Conservation (phyloP, 2,329 filamentous ascomycete genomes). For the Phyllosticta capitalensis region DNA sequence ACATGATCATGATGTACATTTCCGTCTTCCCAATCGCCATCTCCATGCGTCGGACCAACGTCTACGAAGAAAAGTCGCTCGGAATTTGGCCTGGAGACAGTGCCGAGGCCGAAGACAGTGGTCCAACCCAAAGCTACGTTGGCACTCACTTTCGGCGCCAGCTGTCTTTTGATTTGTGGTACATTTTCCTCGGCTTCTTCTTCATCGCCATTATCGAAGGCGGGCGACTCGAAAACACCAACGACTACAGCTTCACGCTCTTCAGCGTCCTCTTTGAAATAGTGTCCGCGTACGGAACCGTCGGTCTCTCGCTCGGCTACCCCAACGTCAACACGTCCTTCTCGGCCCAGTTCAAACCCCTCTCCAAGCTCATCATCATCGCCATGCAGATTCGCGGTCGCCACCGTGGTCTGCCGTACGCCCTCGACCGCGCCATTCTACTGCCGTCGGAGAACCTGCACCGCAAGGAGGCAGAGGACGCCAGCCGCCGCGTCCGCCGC, state of each 20-base stretch:
- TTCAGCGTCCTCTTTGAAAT: conserved; percentile 38
- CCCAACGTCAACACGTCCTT: conserved; percentile 67
- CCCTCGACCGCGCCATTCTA: conserved; percentile 61
- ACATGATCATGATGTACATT: conserved; percentile 99
- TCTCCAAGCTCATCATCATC: conserved; percentile 58
- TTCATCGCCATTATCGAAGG: conserved; percentile 87
- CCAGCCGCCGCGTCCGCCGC: conserved; percentile 30
- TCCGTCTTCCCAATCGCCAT: conserved; percentile 96
- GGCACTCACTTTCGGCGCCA: conserved; percentile 86
- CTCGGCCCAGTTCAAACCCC: conserved; percentile 65
- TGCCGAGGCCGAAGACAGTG: conserved; percentile 33
- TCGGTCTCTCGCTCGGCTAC: conserved; percentile 83
- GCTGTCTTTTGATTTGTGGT: conserved; percentile 96
- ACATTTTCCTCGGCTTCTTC: conserved; percentile 87
- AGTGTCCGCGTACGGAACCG: conserved; percentile 58
- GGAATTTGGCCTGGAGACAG: conserved; percentile 55
- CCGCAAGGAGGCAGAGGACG: conserved; percentile 48
- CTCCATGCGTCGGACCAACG: conserved; percentile 85
- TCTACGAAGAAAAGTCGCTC: conserved; percentile 85
- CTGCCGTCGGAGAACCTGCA: conserved; percentile 57
- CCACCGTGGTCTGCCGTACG: conserved; percentile 55
- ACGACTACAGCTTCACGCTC: conserved; percentile 44
- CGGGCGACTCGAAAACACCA: conserved; percentile 50
- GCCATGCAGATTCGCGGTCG: conserved; percentile 58
- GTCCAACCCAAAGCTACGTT: conserved; percentile 63